Base-by-base conservation (phyloP, 139 green algal species). In the Raphidocelis subcapitata region DNA sequence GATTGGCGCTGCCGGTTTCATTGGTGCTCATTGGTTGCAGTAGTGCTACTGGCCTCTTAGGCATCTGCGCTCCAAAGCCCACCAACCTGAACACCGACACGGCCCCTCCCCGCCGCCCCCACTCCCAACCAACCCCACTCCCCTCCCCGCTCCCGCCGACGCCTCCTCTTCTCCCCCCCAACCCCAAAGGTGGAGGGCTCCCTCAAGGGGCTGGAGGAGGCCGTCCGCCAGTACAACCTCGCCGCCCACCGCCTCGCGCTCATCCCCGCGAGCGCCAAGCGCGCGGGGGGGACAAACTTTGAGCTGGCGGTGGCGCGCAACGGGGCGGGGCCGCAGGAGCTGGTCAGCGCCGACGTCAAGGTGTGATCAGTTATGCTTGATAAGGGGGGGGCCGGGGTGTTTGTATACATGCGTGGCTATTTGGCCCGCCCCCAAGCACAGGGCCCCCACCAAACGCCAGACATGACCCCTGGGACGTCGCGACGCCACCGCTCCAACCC, bases 271-370 rank as follows among this genome's bases (percentile, higher is more conserved):
- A 90, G 74, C 28, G 90, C 91, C 65, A 97, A 98, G 82, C 84
- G 90, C 28, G 93, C 93, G 0, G 83, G 79, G 36, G 92, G 92
- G 2, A 65, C 89, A 23, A 79, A 82, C n/a, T 98, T 87, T 75
- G 88, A 95, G 72, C 74, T 95, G 44, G 32, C 52, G 8, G 60
- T 97, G 37, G 84, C 93, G 64, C 64, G 86, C 0, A 64, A 69
- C 3, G 87, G 83, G 20, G 33, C 52, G 21, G 65, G 69, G 2
- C 74, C 76, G 16, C 56, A 67, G 3, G 88, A 91, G 23, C 84
- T 97, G 62, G 51, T 93, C 32, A 84, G 80, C 54, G 72, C 90
- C 16, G 92, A 98, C 81, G 75, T 98, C 28, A 95, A 96, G 82
- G 88, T 88, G 69, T 12, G 62, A 20, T 15, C 31, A 14, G 20